Evolutionary conservation across 371 early-diverging fungal species (phyloP).

Genomic region (Mucor saturninus): DNA sequence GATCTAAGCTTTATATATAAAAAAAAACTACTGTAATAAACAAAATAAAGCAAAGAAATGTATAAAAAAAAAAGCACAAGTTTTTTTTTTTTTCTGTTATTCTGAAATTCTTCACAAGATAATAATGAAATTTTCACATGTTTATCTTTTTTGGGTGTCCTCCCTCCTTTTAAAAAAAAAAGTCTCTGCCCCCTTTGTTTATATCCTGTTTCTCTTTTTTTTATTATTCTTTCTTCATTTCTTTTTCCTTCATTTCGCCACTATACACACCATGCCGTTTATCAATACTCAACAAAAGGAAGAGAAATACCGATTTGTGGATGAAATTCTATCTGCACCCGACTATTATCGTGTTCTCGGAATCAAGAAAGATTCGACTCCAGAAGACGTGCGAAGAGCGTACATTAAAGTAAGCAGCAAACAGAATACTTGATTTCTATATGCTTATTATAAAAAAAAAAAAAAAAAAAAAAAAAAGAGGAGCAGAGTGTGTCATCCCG

Average conservation of each 20-base stretch:
- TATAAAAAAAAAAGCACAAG: too few species aligned
- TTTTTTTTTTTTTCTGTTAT: too few species aligned
- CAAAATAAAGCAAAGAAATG: too few species aligned
- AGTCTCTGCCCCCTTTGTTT: not conserved
- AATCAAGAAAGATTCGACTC: slow-evolving; percentile 30
- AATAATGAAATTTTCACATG: slow-evolving; percentile 6
- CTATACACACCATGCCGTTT: slow-evolving; percentile 22
- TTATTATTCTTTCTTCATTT: slow-evolving; percentile 14
- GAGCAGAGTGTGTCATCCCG: slow-evolving; percentile 55
- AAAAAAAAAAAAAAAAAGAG: slow-evolving; percentile 14
- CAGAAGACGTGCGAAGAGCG: slow-evolving; percentile 49
- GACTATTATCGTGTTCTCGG: slow-evolving; percentile 46
- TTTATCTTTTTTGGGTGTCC: not conserved
- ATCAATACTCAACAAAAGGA: slow-evolving; percentile 25
- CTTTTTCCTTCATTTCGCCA: slow-evolving; percentile 12
- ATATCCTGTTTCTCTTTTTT: not conserved
- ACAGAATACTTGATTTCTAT: too few species aligned
- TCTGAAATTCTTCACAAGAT: slow-evolving; percentile 1
- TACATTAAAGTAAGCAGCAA: slow-evolving; percentile 42
- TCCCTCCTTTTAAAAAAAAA: not conserved
- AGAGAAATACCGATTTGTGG: slow-evolving; percentile 45
- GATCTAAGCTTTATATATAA: slow-evolving; percentile 71
- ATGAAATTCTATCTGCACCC: slow-evolving; percentile 41
- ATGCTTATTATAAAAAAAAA: not conserved
- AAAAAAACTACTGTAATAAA: not conserved